phyloP scores from a whole-genome alignment of 2,329 filamentous ascomycete genomes.

The Colletotrichum nymphaeae region DNA sequence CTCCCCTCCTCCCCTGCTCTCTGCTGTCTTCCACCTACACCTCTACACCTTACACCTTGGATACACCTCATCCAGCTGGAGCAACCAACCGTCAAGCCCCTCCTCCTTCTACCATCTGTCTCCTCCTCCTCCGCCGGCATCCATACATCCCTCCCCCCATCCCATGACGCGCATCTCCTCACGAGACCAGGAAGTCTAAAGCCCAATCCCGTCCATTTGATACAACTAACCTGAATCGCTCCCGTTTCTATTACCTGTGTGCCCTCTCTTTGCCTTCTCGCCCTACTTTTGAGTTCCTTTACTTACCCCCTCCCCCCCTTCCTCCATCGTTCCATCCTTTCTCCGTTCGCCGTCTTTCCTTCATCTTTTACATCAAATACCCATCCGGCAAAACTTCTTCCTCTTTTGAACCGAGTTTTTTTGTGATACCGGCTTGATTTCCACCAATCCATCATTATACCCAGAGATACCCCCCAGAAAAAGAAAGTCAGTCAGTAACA shows the following conservation, averaged over 20 bases:
- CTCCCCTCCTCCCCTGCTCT: not conserved
- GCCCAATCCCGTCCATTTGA: constrained; percentile 18
- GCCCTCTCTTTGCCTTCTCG: not conserved
- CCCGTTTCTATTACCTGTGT: not conserved
- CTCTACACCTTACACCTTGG: not conserved
- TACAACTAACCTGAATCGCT: constrained; percentile 20
- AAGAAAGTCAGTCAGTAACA: not conserved
- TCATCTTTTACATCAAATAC: not conserved
- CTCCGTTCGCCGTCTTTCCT: not conserved
- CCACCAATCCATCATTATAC: not conserved
- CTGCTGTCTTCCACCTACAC: not conserved
- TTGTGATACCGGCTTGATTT: no score
- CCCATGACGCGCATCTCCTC: constrained; percentile 16
- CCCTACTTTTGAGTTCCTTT: constrained; percentile 1
- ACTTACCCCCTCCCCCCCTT: not conserved
- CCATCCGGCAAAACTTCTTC: not conserved
- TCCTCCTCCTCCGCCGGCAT: not conserved
- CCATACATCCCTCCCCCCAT: not conserved
- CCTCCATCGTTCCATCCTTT: not conserved
- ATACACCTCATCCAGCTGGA: no score
- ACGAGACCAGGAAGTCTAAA: constrained; percentile 25
- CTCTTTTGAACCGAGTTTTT: not conserved
- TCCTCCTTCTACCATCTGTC: not conserved
- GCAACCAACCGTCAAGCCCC: no score
- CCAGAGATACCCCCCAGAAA: constrained; percentile 4